Conservation (phyloP, 1,139 yeast genomes). For the Geotrichum bryndzae region DNA sequence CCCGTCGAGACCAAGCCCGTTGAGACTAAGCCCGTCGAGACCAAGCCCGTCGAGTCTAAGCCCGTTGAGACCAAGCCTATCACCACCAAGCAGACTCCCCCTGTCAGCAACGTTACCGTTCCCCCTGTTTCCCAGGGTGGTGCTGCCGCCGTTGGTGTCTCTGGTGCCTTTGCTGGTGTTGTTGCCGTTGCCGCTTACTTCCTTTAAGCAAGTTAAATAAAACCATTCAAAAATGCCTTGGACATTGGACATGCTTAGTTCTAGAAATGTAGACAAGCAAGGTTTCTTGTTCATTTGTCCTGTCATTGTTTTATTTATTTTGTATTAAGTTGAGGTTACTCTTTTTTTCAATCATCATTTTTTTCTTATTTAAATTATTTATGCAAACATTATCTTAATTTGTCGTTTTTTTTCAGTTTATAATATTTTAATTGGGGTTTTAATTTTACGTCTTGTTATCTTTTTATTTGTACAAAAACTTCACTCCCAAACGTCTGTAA, state of each 20-base stretch:
- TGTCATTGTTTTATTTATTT: neutral
- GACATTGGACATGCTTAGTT: neutral
- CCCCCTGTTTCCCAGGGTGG: conserved; percentile 29
- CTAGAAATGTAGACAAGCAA: neutral
- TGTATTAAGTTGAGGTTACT: neutral
- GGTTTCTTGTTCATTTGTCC: neutral
- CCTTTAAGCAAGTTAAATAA: conserved; percentile 27
- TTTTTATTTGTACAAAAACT: too few relatives aligned
- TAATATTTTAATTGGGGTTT: neutral
- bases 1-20: neutral
- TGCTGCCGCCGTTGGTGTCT: conserved; percentile 30
- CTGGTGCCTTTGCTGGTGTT: conserved; percentile 38
- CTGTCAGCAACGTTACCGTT: conserved; percentile 12
- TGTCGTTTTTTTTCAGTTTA: neutral
- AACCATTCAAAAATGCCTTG: neutral
- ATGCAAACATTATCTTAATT: neutral
- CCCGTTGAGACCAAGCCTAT: conserved; percentile 11
- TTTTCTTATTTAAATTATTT: neutral
- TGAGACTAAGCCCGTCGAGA: too few relatives aligned
- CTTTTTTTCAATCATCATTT: neutral
- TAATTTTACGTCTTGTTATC: neutral
- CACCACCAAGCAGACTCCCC: neutral
- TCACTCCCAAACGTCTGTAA: too few relatives aligned
- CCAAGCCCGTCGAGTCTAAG: neutral
- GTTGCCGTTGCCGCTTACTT: conserved; percentile 38